These are phyloP conservation scores for Backusella australiensis DNA, from an alignment of 192 early-diverging fungal genomes.

Conservation along the genomic window DNA sequence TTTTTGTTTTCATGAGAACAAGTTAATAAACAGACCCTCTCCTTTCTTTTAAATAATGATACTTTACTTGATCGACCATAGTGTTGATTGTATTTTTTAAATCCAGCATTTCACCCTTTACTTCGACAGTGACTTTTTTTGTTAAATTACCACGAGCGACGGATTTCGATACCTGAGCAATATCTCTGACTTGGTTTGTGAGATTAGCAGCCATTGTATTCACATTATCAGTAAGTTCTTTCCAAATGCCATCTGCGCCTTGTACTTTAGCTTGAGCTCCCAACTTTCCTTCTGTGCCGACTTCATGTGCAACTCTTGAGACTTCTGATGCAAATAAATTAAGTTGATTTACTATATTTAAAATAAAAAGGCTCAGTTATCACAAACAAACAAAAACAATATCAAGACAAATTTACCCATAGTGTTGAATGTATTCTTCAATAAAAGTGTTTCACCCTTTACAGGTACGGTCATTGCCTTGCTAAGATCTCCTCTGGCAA, in stretches of 20 bases:
- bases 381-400: background rate
- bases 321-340: conserved; percentile 56
- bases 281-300: conserved; percentile 62
- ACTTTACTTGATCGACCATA: conserved; percentile 54
- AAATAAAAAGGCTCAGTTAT: background rate
- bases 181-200: conserved; percentile 62
- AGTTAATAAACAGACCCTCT: background rate
- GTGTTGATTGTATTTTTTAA: conserved; percentile 55
- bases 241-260: conserved; percentile 63
- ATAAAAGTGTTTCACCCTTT: conserved; percentile 68
- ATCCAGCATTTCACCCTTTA: conserved; percentile 56
- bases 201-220: conserved; percentile 65
- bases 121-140: conserved; percentile 56
- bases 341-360: conserved; percentile 46
- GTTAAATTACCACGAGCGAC: conserved; percentile 54
- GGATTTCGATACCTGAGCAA: conserved; percentile 58
- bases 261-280: conserved; percentile 60
- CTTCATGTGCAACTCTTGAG: conserved; percentile 64
- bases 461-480: conserved; percentile 65
- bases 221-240: conserved; percentile 62
- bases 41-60: conserved; percentile 6
- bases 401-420: conserved; percentile 54
- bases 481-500: conserved; percentile 66
- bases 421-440: conserved; percentile 73
- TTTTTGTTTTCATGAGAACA: background rate